Evolutionary conservation across 371 early-diverging fungal genomes (phyloP).

Genomic region (Mortierella sp.): DNA sequence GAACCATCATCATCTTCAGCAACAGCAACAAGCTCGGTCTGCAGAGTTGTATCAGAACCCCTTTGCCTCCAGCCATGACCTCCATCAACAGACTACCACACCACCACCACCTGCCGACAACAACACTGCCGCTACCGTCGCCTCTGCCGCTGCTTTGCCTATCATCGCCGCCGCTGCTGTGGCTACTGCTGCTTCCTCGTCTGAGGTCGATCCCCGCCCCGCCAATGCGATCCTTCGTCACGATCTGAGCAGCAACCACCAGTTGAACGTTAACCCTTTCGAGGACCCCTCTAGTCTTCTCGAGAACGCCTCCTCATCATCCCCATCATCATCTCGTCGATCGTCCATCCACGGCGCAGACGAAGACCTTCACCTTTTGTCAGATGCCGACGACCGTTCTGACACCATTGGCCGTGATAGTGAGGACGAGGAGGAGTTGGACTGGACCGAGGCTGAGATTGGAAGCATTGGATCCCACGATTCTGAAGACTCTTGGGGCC

Average conservation of each 20-base stretch:
- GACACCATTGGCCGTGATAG: conserved; percentile 25
- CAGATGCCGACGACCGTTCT: conserved; percentile 42
- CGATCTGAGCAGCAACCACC: conserved; percentile 40
- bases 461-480: conserved; percentile 49
- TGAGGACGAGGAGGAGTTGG: conserved; percentile 31
- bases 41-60: conserved; percentile 33
- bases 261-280: conserved; percentile 38
- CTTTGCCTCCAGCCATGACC: conserved; percentile 21
- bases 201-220: conserved; percentile 26
- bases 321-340: conserved; percentile 14
- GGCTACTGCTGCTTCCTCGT: not conserved
- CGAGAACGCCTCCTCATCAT: conserved; percentile 14
- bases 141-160: not conserved
- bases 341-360: conserved; percentile 23
- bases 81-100: not conserved
- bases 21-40: conserved; percentile 13
- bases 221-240: conserved; percentile 43
- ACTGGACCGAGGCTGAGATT: conserved; percentile 55
- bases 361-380: conserved; percentile 21
- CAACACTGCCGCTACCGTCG: not conserved
- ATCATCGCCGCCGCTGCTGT: not conserved
- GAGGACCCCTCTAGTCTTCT: conserved; percentile 30
- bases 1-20: conserved; percentile 15
- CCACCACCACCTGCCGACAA: not conserved
- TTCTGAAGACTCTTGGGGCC: conserved; percentile 50